Evolutionary conservation across 1,284 basidiomycete genomes (phyloP), one percentile per base, ranked within the genome.

Genomic region (Ceratobasidium sp.): DNA sequence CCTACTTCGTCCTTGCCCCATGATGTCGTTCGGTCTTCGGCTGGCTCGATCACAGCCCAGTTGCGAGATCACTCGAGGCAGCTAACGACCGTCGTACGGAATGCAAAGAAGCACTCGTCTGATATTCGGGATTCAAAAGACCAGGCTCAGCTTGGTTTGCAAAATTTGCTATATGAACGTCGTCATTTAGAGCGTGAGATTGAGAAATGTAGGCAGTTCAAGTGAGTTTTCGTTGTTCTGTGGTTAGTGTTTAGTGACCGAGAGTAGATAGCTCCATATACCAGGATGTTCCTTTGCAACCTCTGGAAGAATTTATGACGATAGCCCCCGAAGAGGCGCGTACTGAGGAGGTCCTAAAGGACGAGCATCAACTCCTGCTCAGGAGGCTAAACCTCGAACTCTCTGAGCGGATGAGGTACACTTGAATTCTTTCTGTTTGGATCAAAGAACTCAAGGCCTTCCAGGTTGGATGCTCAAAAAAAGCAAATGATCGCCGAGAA

Each of bases 161-260:
- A 95, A 84, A 95, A 95, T 80, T 85, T 95, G 56, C 87, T 93
- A 70, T 95, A 95, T 81, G 93, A 95, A 84, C 94, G 93, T 83
- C 87, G 94, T 42, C 93, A 95, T 83, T 88, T 95, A 12, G 93
- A 95, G 83, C 88, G 93, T 79, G 93, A 95, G 85, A 95, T 95
- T 44, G 93, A 94, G 82, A 95, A 95, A 84, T 95, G 93, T 84
- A 89, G 92, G 74, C 93, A 94, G 82, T 95, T 95, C 83, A 93
- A 92, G 93, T 95, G 83, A 83, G 92, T 48, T 54, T 54, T 52
- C 86, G 61, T 73, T 17, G 61, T 15, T 12, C 61, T 44, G 40
- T 68, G n/a, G 17, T 57, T 44, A 26, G 62, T 52, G 56, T 23
- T 17, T 70, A 56, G 46, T 62, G 20, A 74, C 44, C 56, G 56